Evolutionary conservation across 179 eudicot genomes (phyloP).

Genomic region (Carnegiea gigantea): DNA sequence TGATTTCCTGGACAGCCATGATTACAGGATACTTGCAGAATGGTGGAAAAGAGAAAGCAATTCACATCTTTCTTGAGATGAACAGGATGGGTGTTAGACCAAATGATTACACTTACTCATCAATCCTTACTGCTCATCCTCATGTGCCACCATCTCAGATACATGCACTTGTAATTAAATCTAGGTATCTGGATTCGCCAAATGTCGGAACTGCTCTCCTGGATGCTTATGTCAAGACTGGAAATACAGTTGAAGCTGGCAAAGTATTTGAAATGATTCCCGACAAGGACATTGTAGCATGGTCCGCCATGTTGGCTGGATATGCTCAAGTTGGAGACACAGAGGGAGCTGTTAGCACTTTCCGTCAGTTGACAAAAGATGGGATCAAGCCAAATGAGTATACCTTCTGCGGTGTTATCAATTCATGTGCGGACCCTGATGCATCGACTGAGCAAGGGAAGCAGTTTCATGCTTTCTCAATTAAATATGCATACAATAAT

Average conservation of each 20-base stretch:
- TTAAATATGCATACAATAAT: slow-evolving; percentile 51
- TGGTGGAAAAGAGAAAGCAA: slow-evolving; percentile 38
- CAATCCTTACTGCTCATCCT: slow-evolving; percentile 43
- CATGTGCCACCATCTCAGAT: slow-evolving; percentile 37
- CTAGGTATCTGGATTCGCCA: slow-evolving; percentile 30
- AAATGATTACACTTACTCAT: slow-evolving; percentile 45
- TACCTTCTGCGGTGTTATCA: slow-evolving; percentile 69
- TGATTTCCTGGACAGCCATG: slow-evolving; percentile 57
- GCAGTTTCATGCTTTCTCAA: slow-evolving; percentile 64
- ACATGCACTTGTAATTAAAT: slow-evolving; percentile 40
- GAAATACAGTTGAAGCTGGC: slow-evolving; percentile 37
- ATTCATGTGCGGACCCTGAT: slow-evolving; percentile 56
- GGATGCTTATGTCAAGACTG: slow-evolving; percentile 44
- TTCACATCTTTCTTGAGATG: slow-evolving; percentile 39
- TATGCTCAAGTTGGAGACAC: slow-evolving; percentile 44
- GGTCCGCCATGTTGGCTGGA: slow-evolving; percentile 56
- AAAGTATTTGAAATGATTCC: slow-evolving; percentile 40
- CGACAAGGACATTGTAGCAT: slow-evolving; percentile 43
- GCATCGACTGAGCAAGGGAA: slow-evolving; percentile 80
- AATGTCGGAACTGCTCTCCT: slow-evolving; percentile 49
- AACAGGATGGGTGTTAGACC: slow-evolving; percentile 36
- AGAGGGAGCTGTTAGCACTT: slow-evolving; percentile 38
- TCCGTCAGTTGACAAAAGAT: slow-evolving; percentile 29
- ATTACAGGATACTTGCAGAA: slow-evolving; percentile 48
- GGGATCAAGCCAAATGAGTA: slow-evolving; percentile 60